Evolutionary conservation across 148 eudicot genomes (phyloP), one percentile per base, ranked within the genome.

Genomic region (Cornus kousa): DNA sequence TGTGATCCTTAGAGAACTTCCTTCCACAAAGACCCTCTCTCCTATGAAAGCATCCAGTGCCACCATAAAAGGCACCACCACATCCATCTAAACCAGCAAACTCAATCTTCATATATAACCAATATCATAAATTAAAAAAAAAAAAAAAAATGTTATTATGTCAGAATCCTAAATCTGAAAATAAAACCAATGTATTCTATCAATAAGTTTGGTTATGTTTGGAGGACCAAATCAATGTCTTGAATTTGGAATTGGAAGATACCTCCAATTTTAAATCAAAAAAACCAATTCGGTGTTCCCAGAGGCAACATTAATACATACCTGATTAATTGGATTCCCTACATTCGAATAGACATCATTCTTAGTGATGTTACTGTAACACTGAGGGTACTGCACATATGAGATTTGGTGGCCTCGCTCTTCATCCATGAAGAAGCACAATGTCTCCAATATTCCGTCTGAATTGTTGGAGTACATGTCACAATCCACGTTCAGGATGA

Each of bases 391-490:
- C 14, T 87, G 90, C 24, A 87, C 86, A 33, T 82, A 87, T 4
- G 82, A 78, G 23, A 75, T 70, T 62, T 31, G 40, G 37, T 78
- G 78, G 35, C 90, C 90, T 60, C 65, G 23, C 71, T 82, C 69
- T 76, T 85, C 77, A 24, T 85, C 90, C 84, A 85, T 80, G 69
- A 87, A 85, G 77, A 87, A 87, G 78, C 87, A 87, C 17, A 85
- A 70, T 46, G 86, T 72, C 9, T 87, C 87, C 40, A 40, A 24
- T 72, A 87, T 59, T 72, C 87, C 81, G 73, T 87, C 86, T 1
- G 87, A 80, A 50, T 87, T 83, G 23, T 85, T 85, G 5, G 90
- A 75, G 80, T 85, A 87, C 87, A 87, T 85, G 35, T 87, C 87
- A 65, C 87, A 87, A 19, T 87, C 90, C 76, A 83, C 68, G 17